phyloP scores from a whole-genome alignment of 1,284 basidiomycete species.

The Hemileia vastatrix region DNA sequence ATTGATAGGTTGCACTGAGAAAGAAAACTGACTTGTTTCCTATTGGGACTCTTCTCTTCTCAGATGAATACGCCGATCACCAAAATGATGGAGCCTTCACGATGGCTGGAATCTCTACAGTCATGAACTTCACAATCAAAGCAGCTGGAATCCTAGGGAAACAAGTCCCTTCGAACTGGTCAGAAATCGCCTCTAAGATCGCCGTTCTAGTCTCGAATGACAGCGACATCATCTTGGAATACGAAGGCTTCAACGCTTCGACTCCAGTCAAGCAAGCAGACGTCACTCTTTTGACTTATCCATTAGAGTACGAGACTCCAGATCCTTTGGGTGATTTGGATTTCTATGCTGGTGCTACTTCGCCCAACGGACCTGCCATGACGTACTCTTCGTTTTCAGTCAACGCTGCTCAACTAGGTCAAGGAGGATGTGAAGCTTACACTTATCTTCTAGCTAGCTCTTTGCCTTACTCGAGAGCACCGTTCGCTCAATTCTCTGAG shows the following conservation, averaged over 20 bases:
- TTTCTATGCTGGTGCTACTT: conserved; percentile 28
- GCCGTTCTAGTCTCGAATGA: conserved; percentile 19
- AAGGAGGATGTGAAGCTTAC: conserved; percentile 31
- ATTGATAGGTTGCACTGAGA: background rate
- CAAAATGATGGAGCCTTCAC: conserved; percentile 26
- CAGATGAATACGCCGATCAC: conserved; percentile 32
- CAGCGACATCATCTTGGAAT: conserved; percentile 31
- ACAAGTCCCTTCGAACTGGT: conserved; percentile 26
- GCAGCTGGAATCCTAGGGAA: conserved; percentile 26
- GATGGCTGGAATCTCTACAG: conserved; percentile 31
- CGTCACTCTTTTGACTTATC: conserved; percentile 34
- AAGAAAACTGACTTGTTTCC: background rate
- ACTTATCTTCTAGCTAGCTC: conserved; percentile 29
- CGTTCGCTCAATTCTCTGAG: conserved; percentile 37
- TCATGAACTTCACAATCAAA: conserved; percentile 23
- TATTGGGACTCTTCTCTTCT: background rate
- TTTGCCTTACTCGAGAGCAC: conserved; percentile 31
- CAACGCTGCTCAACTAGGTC: conserved; percentile 27
- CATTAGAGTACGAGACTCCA: conserved; percentile 28
- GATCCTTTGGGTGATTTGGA: conserved; percentile 27
- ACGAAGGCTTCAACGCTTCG: conserved; percentile 30
- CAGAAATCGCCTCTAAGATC: conserved; percentile 25
- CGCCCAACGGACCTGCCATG: conserved; percentile 34
- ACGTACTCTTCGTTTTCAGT: conserved; percentile 33
- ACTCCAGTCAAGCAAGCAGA: conserved; percentile 37